Conservation (phyloP, 2,329 filamentous ascomycete species). For the Alternaria arbusti region DNA sequence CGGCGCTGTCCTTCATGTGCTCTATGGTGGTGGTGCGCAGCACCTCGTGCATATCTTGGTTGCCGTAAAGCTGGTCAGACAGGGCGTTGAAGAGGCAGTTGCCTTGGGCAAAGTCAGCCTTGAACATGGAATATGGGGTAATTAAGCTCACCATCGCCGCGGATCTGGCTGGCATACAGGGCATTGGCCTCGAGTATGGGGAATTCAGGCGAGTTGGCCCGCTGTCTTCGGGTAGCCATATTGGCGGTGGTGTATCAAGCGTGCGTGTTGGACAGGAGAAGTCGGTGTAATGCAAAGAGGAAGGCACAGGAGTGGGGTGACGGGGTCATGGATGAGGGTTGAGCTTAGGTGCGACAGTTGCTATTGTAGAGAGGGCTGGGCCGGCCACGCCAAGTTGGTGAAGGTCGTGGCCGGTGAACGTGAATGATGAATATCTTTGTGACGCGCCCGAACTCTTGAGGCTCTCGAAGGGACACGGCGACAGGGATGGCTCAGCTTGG, state of each 20-base stretch:
- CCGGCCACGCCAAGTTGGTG: conserved; percentile 35
- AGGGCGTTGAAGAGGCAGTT: conserved; percentile 74
- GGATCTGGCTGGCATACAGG: conserved; percentile 65
- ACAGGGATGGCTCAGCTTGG: conserved; percentile 22
- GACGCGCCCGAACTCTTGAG: conserved; percentile 32
- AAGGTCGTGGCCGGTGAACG: conserved; percentile 31
- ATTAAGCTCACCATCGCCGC: conserved; percentile 65
- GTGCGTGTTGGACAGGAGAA: conserved; percentile 40
- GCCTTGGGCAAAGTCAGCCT: conserved; percentile 54
- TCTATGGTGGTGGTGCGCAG: conserved; percentile 66
- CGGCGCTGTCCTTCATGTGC: conserved; percentile 66
- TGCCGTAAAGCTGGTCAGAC: conserved; percentile 70
- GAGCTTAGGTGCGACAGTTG: conserved; percentile 10
- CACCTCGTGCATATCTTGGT: conserved; percentile 62
- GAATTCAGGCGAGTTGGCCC: conserved; percentile 54
- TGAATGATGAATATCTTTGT: conserved; percentile 34
- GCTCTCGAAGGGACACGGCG: conserved; percentile 28
- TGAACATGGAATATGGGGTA: conserved; percentile 11
- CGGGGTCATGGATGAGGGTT: conserved; percentile 34
- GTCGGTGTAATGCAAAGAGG: conserved; percentile 31
- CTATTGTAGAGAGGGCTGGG: conserved; percentile 16
- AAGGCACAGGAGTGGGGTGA: conserved; percentile 34
- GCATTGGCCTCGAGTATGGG: conserved; percentile 63
- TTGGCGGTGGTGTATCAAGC: conserved; percentile 28
- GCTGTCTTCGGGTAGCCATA: conserved; percentile 42